A percentile compares a stretch with the other conserved stretches of the same genome.
Evolutionary conservation across 306 rosid species (phyloP).

Genomic region (Trichosanthes cucumerina): DNA sequence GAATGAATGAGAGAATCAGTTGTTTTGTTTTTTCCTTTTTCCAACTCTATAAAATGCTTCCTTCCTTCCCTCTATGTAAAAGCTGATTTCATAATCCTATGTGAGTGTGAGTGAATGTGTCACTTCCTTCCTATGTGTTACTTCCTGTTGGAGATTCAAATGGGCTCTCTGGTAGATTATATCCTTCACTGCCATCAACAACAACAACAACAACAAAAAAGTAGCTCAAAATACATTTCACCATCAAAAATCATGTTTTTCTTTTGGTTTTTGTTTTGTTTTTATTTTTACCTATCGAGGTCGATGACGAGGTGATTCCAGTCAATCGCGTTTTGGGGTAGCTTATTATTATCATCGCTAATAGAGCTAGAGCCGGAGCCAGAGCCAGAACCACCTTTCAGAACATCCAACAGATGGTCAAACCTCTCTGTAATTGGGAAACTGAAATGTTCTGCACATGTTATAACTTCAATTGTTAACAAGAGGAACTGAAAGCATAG

Average conservation of each 20-base stretch:
- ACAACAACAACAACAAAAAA: neutral
- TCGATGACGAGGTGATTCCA: constrained; percentile 30
- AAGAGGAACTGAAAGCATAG: no score
- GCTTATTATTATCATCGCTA: constrained; percentile 19
- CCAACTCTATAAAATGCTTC: neutral
- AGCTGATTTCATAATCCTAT: constrained; percentile 11
- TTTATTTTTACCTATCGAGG: constrained; percentile 35
- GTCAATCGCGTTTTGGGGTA: constrained; percentile 6
- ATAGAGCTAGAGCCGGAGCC: neutral
- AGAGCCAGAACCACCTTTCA: constrained; percentile 9
- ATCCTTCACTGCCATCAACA: constrained; percentile 28
- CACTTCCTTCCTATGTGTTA: constrained; percentile 14
- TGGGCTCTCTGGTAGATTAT: constrained; percentile 74
- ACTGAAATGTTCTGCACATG: constrained; percentile 32
- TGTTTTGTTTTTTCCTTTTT: neutral
- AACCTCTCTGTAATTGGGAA: constrained; percentile 28
- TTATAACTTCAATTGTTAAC: neutral
- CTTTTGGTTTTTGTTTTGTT: no score
- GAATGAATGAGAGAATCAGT: no score
- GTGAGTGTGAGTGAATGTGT: constrained; percentile 21
- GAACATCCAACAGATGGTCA: constrained; percentile 19
- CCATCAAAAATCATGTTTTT: neutral
- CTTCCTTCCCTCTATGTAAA: neutral
- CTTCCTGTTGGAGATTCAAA: constrained; percentile 31
- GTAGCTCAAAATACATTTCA: neutral